These are phyloP conservation scores for Yueomyces sinensis DNA, from an alignment of 805 yeast genomes.

Conservation along the genomic window DNA sequence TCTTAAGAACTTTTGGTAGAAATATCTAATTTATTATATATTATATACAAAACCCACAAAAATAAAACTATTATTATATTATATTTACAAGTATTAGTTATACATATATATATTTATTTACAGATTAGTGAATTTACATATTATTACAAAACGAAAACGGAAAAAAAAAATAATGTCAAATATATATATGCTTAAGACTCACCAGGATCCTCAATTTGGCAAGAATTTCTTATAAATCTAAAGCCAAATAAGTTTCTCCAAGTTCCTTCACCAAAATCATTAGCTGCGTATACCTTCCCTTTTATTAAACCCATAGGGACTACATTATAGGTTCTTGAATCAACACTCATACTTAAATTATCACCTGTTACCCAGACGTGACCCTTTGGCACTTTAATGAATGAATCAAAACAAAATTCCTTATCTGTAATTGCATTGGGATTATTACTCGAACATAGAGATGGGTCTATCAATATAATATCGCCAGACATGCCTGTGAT, in stretches of 20 bases:
- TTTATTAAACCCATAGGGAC: conserved; percentile 78
- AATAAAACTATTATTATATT: no score
- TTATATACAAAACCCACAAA: no score
- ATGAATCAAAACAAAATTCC: conserved; percentile 27
- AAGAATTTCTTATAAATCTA: conserved; percentile 37
- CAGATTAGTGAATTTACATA: no score
- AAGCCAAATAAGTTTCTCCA: conserved; percentile 36
- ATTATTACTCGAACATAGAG: conserved; percentile 21
- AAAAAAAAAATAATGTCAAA: no score
- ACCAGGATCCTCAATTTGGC: neutral
- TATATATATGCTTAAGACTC: no score
- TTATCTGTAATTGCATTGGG: conserved; percentile 7
- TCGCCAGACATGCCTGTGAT: conserved; percentile 97
- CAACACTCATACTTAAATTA: conserved; percentile 74
- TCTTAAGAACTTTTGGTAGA: conserved; percentile 34
- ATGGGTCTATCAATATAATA: conserved; percentile 67
- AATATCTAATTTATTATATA: no score
- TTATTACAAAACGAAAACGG: no score
- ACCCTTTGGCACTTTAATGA: conserved; percentile 75
- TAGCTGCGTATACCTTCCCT: conserved; percentile 75
- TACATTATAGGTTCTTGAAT: conserved; percentile 81
- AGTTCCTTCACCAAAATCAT: conserved; percentile 37
- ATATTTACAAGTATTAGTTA: no score
- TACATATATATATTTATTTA: no score
- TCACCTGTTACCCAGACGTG: conserved; percentile 98